These are phyloP conservation scores for Chenopodium berlandieri DNA, from an alignment of 148 eudicot species.

Conservation along the genomic window DNA sequence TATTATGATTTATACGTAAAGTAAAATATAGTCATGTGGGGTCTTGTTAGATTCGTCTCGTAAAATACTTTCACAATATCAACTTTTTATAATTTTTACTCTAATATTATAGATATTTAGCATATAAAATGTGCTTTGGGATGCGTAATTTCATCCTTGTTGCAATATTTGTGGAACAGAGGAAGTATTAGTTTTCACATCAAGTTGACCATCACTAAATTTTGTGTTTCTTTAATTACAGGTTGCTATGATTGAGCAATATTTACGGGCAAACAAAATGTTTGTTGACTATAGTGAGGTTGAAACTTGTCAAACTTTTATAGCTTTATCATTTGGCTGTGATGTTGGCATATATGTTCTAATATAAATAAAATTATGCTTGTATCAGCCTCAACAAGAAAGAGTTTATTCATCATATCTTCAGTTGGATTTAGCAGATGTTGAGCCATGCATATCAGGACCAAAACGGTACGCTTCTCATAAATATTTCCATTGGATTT, in stretches of 20 bases:
- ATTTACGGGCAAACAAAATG: slow-evolving; percentile 94
- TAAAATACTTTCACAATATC: too few species aligned
- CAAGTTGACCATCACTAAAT: not conserved
- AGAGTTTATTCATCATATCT: slow-evolving; percentile 75
- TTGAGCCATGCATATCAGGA: slow-evolving; percentile 93
- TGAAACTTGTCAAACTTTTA: not conserved
- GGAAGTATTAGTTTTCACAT: not conserved
- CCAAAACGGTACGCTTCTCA: slow-evolving; percentile 66
- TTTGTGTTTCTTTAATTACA: slow-evolving; percentile 19
- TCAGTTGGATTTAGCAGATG: slow-evolving; percentile 71
- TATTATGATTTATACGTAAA: too few species aligned
- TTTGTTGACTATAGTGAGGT: slow-evolving; percentile 96
- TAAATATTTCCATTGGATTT: not conserved
- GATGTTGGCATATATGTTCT: slow-evolving; percentile 7
- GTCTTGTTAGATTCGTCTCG: too few species aligned
- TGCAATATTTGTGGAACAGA: too few species aligned
- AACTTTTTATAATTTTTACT: too few species aligned
- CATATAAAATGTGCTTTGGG: too few species aligned
- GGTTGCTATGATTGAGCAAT: slow-evolving; percentile 92
- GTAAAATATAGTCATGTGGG: too few species aligned
- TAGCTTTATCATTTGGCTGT: not conserved
- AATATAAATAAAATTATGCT: slow-evolving; percentile 7
- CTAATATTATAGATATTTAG: too few species aligned
- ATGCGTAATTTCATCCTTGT: too few species aligned
- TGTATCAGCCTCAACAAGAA: slow-evolving; percentile 69